These are phyloP conservation scores for Arthrobotrys megalospora DNA, from an alignment of 2,329 filamentous ascomycete genomes.

Conservation along the genomic window DNA sequence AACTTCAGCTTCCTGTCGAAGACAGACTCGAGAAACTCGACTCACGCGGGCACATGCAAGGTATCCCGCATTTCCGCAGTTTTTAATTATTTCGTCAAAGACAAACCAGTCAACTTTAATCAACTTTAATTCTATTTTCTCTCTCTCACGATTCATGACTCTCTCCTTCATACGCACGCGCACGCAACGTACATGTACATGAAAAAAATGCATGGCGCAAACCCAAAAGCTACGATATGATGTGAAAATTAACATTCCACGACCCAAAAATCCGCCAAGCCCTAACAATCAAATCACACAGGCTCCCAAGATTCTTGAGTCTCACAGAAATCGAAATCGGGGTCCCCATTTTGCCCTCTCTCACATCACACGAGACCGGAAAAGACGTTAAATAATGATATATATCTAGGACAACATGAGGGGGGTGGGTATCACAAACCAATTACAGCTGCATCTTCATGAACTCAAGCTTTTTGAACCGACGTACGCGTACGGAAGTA, in stretches of 20 bases:
- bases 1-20: conserved; percentile 14
- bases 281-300: conserved; percentile 18
- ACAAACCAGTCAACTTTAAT: conserved; percentile 10
- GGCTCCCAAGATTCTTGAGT: conserved; percentile 47
- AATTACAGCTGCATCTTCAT: conserved; percentile 46
- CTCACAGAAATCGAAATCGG: conserved; percentile 32
- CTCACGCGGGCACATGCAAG: conserved; percentile 25
- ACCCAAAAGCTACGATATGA: not conserved
- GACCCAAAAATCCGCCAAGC: conserved; percentile 4
- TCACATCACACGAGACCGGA: not conserved
- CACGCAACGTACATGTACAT: not conserved
- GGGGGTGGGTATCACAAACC: conserved; percentile 29
- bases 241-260: conserved; percentile 40
- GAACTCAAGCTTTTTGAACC: conserved; percentile 57
- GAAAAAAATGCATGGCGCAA: not conserved
- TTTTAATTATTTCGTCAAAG: not conserved
- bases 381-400: not conserved
- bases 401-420: not conserved
- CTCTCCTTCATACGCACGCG: not conserved
- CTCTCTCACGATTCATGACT: not conserved
- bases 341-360: not conserved
- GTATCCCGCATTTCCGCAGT: conserved; percentile 16
- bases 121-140: conserved; percentile 7
- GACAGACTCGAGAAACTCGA: not conserved
- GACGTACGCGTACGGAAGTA: not conserved